These are phyloP conservation scores for Lasiosphaeria ovina DNA, from an alignment of 495 filamentous ascomycete genomes.

Conservation along the genomic window DNA sequence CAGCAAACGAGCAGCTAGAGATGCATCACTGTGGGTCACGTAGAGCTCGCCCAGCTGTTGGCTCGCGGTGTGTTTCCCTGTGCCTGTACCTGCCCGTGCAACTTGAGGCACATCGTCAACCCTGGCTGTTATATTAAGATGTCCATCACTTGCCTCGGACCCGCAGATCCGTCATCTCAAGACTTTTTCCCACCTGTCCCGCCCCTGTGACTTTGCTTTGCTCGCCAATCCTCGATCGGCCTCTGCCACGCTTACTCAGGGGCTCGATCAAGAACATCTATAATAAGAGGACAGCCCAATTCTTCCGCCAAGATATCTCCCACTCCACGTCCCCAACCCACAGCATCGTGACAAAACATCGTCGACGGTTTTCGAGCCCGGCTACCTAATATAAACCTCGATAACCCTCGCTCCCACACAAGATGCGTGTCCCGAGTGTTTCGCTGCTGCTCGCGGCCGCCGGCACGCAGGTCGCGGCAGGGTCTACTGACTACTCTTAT, in stretches of 20 bases:
- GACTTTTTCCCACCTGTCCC: background rate
- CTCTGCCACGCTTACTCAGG: background rate
- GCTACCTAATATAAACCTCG: background rate
- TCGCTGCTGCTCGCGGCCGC: constrained; percentile 28
- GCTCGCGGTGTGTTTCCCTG: background rate
- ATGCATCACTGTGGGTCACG: too few species aligned
- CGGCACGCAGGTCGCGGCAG: constrained; percentile 20
- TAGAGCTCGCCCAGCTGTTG: background rate
- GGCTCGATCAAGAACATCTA: background rate
- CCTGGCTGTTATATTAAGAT: constrained; percentile 4
- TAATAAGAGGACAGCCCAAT: background rate
- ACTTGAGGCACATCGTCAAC: background rate
- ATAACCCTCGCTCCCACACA: constrained; percentile 2
- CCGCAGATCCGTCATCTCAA: background rate
- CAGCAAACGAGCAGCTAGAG: too few species aligned
- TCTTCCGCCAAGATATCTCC: background rate
- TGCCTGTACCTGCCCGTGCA: too few species aligned
- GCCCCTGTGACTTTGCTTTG: too few species aligned
- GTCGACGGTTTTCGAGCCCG: background rate
- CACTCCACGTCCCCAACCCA: background rate
- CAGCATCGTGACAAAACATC: background rate
- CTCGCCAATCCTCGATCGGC: too few species aligned
- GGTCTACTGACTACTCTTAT: too few species aligned
- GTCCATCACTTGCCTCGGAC: background rate
- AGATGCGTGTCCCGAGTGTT: constrained; percentile 26